Evolutionary conservation across 257 asterid genomes (phyloP).

Genomic region (Salvia rosmarinus): DNA sequence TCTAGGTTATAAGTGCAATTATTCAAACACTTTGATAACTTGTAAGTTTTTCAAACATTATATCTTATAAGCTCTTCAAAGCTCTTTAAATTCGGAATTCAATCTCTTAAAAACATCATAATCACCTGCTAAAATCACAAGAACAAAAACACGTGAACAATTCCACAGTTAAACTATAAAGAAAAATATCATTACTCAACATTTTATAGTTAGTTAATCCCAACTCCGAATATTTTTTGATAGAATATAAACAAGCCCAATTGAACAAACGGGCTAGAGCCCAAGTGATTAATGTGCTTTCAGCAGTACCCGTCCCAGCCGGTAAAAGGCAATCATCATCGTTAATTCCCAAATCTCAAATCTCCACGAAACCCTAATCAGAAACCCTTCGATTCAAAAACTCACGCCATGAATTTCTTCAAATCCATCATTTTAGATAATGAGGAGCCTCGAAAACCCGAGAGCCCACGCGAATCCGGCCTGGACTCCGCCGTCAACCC

Average conservation of each 20-base stretch:
- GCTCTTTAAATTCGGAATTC: too few species aligned
- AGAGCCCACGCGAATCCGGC: constrained; percentile 32
- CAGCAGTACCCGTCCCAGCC: neutral
- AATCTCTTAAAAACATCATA: too few species aligned
- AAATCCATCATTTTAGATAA: constrained; percentile 77
- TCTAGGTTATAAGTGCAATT: too few species aligned
- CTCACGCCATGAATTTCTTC: constrained; percentile 78
- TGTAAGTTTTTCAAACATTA: too few species aligned
- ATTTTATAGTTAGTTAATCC: too few species aligned
- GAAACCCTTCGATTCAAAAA: neutral
- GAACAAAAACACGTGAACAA: too few species aligned
- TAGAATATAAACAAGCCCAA: neutral
- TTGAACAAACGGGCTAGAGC: neutral
- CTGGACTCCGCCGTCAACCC: constrained; percentile 35
- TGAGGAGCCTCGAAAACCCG: constrained; percentile 55
- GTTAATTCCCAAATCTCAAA: constrained; percentile 11
- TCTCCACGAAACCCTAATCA: constrained; percentile 22
- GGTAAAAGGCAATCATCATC: constrained; percentile 3
- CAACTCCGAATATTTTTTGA: too few species aligned
- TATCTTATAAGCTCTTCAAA: too few species aligned
- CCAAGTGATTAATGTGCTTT: neutral
- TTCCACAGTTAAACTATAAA: too few species aligned
- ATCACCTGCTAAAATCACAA: too few species aligned
- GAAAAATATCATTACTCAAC: too few species aligned
- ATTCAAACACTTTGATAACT: too few species aligned